These are phyloP conservation scores for Myxozyma mucilagina DNA, from an alignment of 805 yeast species.

Conservation along the genomic window DNA sequence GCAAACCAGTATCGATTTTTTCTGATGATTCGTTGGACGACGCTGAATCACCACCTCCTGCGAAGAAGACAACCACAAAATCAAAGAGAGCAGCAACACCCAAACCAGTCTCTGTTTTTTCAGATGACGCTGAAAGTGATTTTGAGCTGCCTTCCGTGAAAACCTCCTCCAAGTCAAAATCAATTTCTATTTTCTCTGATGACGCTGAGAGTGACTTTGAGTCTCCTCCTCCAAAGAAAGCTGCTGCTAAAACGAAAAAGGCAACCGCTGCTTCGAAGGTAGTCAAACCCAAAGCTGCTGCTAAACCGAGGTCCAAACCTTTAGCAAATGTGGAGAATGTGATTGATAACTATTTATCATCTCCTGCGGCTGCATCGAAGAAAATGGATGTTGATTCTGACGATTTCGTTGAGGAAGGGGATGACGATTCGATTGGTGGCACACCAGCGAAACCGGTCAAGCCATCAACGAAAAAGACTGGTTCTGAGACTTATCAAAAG, in stretches of 20 bases:
- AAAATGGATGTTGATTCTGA: slow-evolving; percentile 5
- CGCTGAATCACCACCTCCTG: not conserved
- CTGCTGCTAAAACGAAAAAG: slow-evolving; percentile 26
- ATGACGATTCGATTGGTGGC: slow-evolving; percentile 11
- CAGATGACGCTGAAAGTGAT: slow-evolving; percentile 4
- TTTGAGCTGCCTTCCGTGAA: slow-evolving; percentile 8
- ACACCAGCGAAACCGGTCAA: slow-evolving; percentile 12
- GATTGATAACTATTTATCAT: not conserved
- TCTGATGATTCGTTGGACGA: not conserved
- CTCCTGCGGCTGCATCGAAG: slow-evolving; percentile 10
- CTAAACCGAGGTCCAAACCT: slow-evolving; percentile 16
- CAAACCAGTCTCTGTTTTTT: not conserved
- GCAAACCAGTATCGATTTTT: slow-evolving; percentile 1
- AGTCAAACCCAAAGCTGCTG: slow-evolving; percentile 10
- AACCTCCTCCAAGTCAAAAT: slow-evolving; percentile 3
- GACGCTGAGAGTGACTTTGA: slow-evolving; percentile 7
- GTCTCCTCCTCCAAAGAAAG: slow-evolving; percentile 13
- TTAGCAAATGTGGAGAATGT: slow-evolving; percentile 8
- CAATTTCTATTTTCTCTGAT: not conserved
- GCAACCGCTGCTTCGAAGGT: slow-evolving; percentile 21
- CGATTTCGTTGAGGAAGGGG: not conserved
- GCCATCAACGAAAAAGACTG: slow-evolving; percentile 11
- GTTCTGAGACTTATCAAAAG: slow-evolving; percentile 79
- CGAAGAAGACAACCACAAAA: slow-evolving; percentile 17
- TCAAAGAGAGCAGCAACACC: slow-evolving; percentile 28